These are phyloP conservation scores for Rhynchosporium secalis DNA, from an alignment of 2,329 filamentous ascomycete species.

Conservation along the genomic window DNA sequence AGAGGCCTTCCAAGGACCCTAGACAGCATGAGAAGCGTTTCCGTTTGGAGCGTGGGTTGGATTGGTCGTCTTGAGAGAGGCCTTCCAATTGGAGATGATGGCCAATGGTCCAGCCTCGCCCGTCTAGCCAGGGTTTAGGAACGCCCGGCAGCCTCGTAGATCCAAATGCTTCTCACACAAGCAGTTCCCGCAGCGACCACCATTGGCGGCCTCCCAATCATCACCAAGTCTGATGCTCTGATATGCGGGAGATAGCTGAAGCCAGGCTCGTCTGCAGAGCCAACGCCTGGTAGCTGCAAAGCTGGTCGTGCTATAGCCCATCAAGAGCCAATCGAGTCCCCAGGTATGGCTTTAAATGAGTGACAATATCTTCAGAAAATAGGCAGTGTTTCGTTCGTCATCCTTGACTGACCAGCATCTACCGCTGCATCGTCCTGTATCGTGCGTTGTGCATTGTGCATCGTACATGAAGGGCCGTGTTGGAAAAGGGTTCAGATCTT, in stretches of 20 bases:
- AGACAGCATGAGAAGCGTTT: neutral
- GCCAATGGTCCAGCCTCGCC: neutral
- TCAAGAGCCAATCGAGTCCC: too few relatives aligned
- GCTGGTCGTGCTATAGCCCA: neutral
- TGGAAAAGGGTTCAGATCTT: too few relatives aligned
- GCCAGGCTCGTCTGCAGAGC: neutral
- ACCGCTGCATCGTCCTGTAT: neutral
- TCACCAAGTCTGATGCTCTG: neutral
- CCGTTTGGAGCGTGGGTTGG: neutral
- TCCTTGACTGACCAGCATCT: too few relatives aligned
- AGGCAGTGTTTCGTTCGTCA: too few relatives aligned
- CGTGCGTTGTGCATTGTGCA: too few relatives aligned
- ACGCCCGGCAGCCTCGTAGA: neutral
- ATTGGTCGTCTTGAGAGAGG: neutral
- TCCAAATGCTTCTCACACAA: neutral
- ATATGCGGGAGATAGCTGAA: neutral
- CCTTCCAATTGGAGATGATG: constrained; percentile 4
- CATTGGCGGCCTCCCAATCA: constrained; percentile 2
- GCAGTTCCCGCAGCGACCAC: neutral
- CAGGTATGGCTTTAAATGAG: too few relatives aligned
- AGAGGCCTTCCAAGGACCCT: constrained; percentile 13
- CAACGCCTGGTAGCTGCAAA: neutral
- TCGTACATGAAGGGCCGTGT: neutral
- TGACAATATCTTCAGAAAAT: too few relatives aligned
- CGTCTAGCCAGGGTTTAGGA: neutral